Percentiles rank a stretch among this genome's conserved stretches.
These are phyloP conservation scores for Coemansia sp. DNA, from an alignment of 192 early-diverging fungal species.

Conservation along the genomic window DNA sequence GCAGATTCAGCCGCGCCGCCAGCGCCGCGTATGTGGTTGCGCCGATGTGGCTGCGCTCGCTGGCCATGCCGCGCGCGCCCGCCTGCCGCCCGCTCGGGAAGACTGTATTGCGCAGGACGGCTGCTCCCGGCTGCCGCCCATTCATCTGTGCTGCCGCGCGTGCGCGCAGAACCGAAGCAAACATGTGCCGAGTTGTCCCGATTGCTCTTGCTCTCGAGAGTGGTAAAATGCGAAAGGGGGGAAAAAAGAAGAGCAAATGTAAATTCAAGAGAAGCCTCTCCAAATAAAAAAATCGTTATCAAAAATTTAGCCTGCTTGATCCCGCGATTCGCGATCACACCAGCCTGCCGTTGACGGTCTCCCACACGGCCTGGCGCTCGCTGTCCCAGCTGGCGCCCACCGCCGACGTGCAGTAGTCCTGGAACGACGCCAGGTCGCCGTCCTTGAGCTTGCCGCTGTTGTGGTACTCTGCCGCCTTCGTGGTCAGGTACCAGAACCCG, in stretches of 20 bases:
- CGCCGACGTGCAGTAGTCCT: conserved; percentile 30
- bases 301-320: no score
- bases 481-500: conserved; percentile 43
- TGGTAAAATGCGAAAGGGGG: background rate
- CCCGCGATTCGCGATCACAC: no score
- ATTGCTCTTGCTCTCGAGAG: no score
- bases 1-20: conserved; percentile 44
- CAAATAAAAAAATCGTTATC: background rate
- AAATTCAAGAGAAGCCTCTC: background rate
- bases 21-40: conserved; percentile 38
- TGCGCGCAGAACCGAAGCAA: no score
- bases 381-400: conserved; percentile 25
- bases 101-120: no score
- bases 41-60: conserved; percentile 13
- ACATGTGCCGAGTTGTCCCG: no score
- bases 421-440: conserved; percentile 32
- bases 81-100: background rate
- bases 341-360: conserved; percentile 26
- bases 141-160: no score
- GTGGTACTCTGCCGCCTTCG: conserved; percentile 16
- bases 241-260: background rate
- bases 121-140: no score
- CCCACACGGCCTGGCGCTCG: conserved; percentile 15
- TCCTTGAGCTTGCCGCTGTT: conserved; percentile 20
- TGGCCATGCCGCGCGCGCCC: conserved; percentile 32